phyloP scores from a whole-genome alignment of 331 rosid species.

The Arachis monticola region DNA sequence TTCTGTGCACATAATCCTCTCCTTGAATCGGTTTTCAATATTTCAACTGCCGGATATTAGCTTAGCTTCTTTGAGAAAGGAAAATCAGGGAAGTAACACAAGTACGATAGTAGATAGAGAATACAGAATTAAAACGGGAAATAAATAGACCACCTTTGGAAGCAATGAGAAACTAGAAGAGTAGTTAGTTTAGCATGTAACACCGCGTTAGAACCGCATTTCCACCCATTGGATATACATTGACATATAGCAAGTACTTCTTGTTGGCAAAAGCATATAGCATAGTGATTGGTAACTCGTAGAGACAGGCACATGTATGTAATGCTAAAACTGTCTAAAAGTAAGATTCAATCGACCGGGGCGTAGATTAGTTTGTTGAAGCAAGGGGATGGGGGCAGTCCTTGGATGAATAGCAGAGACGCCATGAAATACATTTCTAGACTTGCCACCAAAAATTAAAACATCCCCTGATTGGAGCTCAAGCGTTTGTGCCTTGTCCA shows the following conservation, averaged over 20 bases:
- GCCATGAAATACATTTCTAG: constrained; percentile 76
- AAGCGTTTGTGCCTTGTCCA: constrained; percentile 48
- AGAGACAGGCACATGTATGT: not conserved
- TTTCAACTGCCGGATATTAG: not conserved
- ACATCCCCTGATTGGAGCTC: constrained; percentile 77
- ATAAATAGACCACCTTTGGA: not conserved
- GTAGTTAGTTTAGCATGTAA: not conserved
- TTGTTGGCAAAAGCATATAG: not conserved
- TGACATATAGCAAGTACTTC: not conserved
- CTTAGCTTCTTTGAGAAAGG: not conserved
- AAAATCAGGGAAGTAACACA: not conserved
- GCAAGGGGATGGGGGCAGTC: constrained; percentile 60
- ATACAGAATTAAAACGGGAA: not conserved
- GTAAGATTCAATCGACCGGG: constrained; percentile 84
- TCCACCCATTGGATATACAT: too few species aligned
- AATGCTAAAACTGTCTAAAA: constrained; percentile 58
- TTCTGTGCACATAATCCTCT: not conserved
- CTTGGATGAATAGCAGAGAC: constrained; percentile 49
- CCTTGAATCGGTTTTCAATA: not conserved
- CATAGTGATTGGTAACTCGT: not conserved
- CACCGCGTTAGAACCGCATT: too few species aligned
- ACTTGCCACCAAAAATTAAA: constrained; percentile 77
- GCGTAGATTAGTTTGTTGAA: constrained; percentile 53
- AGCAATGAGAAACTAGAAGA: not conserved
- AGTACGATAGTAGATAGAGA: not conserved